Evolutionary conservation across 768 basidiomycete species (phyloP), one percentile per base, ranked within the genome.

Genomic region (Naganishia randhawae): DNA sequence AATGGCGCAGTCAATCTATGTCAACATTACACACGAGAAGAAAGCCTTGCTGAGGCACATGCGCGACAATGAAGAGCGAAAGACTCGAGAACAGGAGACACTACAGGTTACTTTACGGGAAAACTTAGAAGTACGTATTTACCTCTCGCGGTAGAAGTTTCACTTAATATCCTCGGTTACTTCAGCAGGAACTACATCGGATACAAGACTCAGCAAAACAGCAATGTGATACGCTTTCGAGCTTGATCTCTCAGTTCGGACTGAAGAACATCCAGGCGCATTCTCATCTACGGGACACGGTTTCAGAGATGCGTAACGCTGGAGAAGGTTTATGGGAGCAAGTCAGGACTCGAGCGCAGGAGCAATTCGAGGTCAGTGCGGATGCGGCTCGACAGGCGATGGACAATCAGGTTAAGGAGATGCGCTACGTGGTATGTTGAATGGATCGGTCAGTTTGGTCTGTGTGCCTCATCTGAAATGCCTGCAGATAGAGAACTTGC

Each of bases 21-120:
- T 62, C 16, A 74, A 77, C 35, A 70, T 74, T 1, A 77, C 76
- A 1, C 29, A 50, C 61, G 73, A 76, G 42, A 74, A 76, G 70
- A 57, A 75, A 0, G 71, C 69, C 1, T 62, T 78, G 10, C 57
- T 61, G 1, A 39, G 39, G 37, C 41, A 39, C 27, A 22, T 61
- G 37, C 37, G 39, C 6, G 39, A 10, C 1, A 61, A 61, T 25
- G 57, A 61, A 29, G 57, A 41, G 22, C 17, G 14, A 13, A 35
- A 39, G 13, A 27, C 13, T 1, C 13, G 27, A 22, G 57, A 61
- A 29, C 57, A 41, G 9, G 37, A 14, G 16, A 19, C 22, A 10
- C 10, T 25, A 25, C 57, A 61, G 22, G 37, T 16, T 22, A 13
- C 35, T 13, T 22, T 61, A 19, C 57, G 41, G 57, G 39, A 61